Base-by-base conservation (phyloP, 2,329 filamentous ascomycete species). In the Aureobasidium sp. region DNA sequence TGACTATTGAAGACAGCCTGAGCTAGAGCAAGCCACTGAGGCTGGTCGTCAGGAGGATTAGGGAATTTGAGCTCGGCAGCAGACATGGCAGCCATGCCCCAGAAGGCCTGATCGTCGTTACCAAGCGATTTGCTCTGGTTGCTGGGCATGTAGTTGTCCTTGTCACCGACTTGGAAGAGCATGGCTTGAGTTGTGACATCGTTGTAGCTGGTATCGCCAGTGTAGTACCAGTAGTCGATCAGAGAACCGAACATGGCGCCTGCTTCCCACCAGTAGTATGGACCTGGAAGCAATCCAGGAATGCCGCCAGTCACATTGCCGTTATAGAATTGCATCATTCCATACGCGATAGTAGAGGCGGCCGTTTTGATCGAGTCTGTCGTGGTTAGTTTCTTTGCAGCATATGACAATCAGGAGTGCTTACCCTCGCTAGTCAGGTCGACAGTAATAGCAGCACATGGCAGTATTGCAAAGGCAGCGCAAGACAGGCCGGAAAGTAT, bases 241-340 rank as follows among this genome's bases (percentile, higher is more conserved):
- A 88, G 76, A 0, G 85, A 82, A 65, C 86, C 84, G 80, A 87
- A 88, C 75, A 90, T 74, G 60, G 69, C 72, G 22, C 72, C 72
- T 20, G 83, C 84, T 70, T 89, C 84, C 87, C 87, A 90, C 87
- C 87, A 90, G 78, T 89, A 89, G 71, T 87, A 87, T 64, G 87
- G 87, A 31, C 79, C 72, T 3, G 85, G 84, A 36, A 91, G 76
- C 61, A 81, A 74, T 51, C 82, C 82, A 9, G 80, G 81, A 22
- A 78, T 78, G 9, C 76, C 74, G 17, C 79, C 80, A 1, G 80
- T 77, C 51, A 76, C 67, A 64, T 84, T 81, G 20, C 82, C 82
- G 42, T 72, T 74, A 68, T 84, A 84, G 66, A 78, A 81, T 20
- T 70, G 69, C 73, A 83, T 77, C 74, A 83, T 78, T 49, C 79